A percentile compares a stretch with the other conserved stretches of the same genome.
phyloP scores from a whole-genome alignment of 1,284 basidiomycete genomes.

The Microbotryum silenes-acaulis region DNA sequence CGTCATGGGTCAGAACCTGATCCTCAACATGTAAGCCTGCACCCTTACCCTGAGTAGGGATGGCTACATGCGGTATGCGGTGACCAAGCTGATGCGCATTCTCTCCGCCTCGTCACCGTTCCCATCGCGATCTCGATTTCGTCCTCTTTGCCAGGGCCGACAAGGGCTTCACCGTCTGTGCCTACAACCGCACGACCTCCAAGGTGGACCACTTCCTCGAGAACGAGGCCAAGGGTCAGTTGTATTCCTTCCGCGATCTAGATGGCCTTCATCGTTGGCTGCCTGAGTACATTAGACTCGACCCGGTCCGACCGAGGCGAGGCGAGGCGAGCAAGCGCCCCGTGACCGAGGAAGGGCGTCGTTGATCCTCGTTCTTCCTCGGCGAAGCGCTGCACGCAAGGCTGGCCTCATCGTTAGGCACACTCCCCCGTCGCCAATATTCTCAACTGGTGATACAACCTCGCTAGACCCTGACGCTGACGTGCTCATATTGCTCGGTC shows the following conservation, averaged over 20 bases:
- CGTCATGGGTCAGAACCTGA: constrained; percentile 97
- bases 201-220: constrained; percentile 95
- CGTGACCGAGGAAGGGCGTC: constrained; percentile 1
- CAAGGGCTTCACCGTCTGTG: constrained; percentile 95
- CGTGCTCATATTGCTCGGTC: not conserved
- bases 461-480: too few relatives aligned
- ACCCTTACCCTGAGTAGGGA: not conserved
- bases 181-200: constrained; percentile 92
- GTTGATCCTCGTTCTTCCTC: constrained; percentile 17
- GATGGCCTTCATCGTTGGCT: not conserved
- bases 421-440: too few relatives aligned
- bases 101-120: not conserved
- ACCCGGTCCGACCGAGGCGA: not conserved
- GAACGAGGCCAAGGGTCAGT: constrained; percentile 91
- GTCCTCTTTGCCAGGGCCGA: constrained; percentile 53
- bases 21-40: constrained; percentile 68
- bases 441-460: too few relatives aligned
- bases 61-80: not conserved
- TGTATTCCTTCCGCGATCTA: not conserved
- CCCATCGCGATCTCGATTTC: not conserved
- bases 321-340: not conserved
- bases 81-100: not conserved
- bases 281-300: not conserved
- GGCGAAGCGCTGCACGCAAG: too few relatives aligned
- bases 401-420: too few relatives aligned